phyloP scores from a whole-genome alignment of 192 early-diverging fungal species.

The Backusella parvicylindrica region DNA sequence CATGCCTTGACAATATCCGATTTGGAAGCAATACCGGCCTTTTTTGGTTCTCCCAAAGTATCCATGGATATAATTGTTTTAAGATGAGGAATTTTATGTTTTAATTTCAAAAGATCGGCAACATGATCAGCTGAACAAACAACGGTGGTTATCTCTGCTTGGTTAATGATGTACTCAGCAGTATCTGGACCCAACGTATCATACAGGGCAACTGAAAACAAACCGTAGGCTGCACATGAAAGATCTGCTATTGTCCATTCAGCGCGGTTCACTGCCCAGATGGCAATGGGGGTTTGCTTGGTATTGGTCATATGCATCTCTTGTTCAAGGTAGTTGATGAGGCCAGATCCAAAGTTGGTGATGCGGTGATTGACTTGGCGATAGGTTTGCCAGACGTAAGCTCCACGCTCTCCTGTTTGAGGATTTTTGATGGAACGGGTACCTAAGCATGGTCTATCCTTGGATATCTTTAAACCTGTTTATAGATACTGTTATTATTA shows the following conservation, averaged over 20 bases:
- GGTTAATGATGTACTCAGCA: constrained; percentile 83
- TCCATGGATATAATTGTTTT: constrained; percentile 74
- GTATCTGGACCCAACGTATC: constrained; percentile 88
- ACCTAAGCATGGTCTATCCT: constrained; percentile 61
- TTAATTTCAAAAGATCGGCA: constrained; percentile 45
- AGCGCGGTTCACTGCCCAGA: constrained; percentile 29
- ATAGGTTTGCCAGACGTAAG: constrained; percentile 71
- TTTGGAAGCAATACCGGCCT: neutral
- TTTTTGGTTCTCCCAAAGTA: constrained; percentile 5
- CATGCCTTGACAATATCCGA: constrained; percentile 27
- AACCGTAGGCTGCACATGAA: constrained; percentile 54
- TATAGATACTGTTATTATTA: neutral
- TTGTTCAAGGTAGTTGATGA: constrained; percentile 56
- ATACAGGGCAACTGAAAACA: constrained; percentile 77
- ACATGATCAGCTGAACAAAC: constrained; percentile 47
- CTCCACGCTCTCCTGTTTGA: constrained; percentile 55
- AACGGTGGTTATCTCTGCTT: constrained; percentile 76
- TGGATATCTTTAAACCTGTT: constrained; percentile 47
- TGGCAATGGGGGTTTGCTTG: neutral
- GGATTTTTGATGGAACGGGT: constrained; percentile 54
- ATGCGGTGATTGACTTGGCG: constrained; percentile 53
- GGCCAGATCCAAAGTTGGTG: constrained; percentile 64
- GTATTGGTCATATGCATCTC: constrained; percentile 1
- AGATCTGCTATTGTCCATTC: constrained; percentile 72
- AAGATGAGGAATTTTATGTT: constrained; percentile 54